Evolutionary conservation across 2,329 filamentous ascomycete genomes (phyloP), one percentile per base, ranked within the genome.

Genomic region (Fusarium drepaniforme): DNA sequence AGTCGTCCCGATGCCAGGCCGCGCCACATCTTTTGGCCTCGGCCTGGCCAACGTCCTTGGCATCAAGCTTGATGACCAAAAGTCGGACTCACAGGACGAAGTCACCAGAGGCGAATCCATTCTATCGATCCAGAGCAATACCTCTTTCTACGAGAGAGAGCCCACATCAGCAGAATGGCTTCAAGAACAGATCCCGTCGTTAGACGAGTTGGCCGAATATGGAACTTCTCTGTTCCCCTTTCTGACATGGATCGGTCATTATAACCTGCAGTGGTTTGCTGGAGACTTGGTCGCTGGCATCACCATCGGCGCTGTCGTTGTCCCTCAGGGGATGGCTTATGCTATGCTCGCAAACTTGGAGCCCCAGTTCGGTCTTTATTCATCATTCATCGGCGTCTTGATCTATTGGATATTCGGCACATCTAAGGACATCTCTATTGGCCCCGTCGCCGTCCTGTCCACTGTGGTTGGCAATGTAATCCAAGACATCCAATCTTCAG

Each of bases 361-460:
- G 1, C 90, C 93, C 8, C 89, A 98, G 81, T 98, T 92, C 80
- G 96, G 96, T 63, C 89, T 98, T 1, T 86, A 85, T 70, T 97
- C 96, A 0, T 98, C 96, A 0, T 98, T 99, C 81, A 97, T 98
- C 89, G 97, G 96, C 61, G 96, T 97, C 18, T 83, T 98, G 73
- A 88, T 98, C 71, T 99, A 99, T 84, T 98, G 96, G 96, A 93
- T 98, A 81, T 98, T 98, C 80, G 97, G 96, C 38, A 99, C 97
- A 0, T 98, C 96, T 16, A 99, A 98, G 82, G 96, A 99, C 83
- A 98, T 99, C 80, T 98, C 96, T 12, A 98, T 98, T 67, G 96
- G 96, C 18, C 96, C 96, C 37, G 97, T 98, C 59, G 97, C 97
- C 42, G 97, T 98, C 76, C 93, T 98, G 89, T 98, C 96, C 2